phyloP scores from a whole-genome alignment of 352 stramenopile genomes.

The Globisporangium mamillatum region DNA sequence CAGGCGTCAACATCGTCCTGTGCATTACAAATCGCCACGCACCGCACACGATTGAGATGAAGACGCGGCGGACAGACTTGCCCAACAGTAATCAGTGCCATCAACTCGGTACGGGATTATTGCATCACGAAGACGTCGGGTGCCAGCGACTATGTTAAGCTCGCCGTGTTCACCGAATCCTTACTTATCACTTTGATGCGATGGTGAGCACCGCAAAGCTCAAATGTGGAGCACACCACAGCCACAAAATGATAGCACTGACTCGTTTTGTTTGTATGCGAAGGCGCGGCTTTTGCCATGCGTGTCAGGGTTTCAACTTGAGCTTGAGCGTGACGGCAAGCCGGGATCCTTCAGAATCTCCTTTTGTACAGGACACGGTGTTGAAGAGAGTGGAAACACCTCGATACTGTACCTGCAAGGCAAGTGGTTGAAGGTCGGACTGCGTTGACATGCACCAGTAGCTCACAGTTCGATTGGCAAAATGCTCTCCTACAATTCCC shows the following conservation, averaged over 20 bases:
- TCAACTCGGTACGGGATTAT: background rate
- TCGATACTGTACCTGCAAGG: background rate
- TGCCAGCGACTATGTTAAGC: background rate
- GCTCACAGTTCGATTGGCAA: background rate
- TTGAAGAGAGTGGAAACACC: background rate
- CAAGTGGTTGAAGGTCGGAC: background rate
- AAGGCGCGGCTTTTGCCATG: too few relatives aligned
- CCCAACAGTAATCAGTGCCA: background rate
- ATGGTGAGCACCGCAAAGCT: background rate
- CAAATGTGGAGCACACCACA: background rate
- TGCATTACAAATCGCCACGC: background rate
- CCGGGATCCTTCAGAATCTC: background rate
- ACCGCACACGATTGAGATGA: background rate
- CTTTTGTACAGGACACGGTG: background rate
- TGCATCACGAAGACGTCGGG: background rate
- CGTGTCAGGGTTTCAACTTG: background rate
- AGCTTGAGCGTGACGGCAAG: background rate
- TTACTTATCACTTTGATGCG: background rate
- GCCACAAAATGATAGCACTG: background rate
- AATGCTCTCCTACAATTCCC: background rate
- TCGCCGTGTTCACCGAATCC: background rate
- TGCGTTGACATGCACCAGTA: background rate
- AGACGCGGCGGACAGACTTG: background rate
- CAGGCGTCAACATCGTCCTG: background rate
- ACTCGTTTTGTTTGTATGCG: background rate